Evolutionary conservation across 1,139 yeast species (phyloP), one percentile per base, ranked within the genome.

Genomic region (Kodamaea plutei): DNA sequence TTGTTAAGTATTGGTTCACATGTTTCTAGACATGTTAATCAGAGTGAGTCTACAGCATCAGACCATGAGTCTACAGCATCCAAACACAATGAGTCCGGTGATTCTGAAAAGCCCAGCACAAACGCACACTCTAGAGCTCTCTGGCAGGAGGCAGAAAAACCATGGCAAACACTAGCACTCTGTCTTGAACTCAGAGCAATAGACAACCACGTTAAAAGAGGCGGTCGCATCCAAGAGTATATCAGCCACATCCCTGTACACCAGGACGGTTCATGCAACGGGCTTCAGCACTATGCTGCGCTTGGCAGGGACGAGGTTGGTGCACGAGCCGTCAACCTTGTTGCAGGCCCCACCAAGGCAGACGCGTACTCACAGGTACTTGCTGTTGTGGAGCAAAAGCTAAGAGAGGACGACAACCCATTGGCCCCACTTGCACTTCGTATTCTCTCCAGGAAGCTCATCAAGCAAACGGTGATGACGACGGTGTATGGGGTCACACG

Each of bases 181-280:
- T 66, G 74, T 39, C 31, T 54, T 20, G 74, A 68, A 37, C 31
- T 68, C 4, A 24, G 30, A 1, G 35, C 39, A 4, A 51, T 64
- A 1, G 38, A 51, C 26, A 28, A 44, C 6, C 54, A 32, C 32
- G 19, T 29, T 5, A 41, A 44, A 2, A 28, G 35, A 2, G 51
- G 53, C 3, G 48, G 46, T 2, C 29, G 38, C 1, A 33, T 56
- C 3, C 46, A 49, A 16, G 40, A 53, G 1, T 68, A 48, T 35
- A 31, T 33, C n/a, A 51, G 61, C 23, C 47, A 70, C 17, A 48
- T 65, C 9, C 69, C 73, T 1, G 52, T 68, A 5, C 70, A 65
- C 34, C 68, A 61, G 38, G 74, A 68, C 41, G 74, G 74, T 1
- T 61, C 73, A 1, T 68, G 74, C 37, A 68, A 68, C 42, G 74